Base-by-base conservation (phyloP, 768 basidiomycete species). In the Trametes elegans region DNA sequence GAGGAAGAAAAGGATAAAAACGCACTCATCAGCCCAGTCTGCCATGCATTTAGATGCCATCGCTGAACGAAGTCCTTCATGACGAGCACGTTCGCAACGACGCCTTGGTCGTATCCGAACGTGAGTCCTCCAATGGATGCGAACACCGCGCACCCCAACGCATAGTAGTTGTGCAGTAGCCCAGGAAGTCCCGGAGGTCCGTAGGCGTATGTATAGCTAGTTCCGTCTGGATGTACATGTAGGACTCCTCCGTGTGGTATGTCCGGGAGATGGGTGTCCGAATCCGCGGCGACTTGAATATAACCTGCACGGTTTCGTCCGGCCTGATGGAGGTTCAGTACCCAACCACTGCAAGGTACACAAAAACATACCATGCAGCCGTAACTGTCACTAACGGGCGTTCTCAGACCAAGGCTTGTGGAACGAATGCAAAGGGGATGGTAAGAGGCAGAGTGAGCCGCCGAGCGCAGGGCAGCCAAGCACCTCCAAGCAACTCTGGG, bases 61-160 rank as follows among this genome's bases (percentile, higher is more conserved):
- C 82, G 76, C 44, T 70, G 60, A 24, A 80, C 60, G 61, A 93
- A 93, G 61, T 90, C 85, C 35, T 76, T 72, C 90, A 92, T 92
- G 11, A 92, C 88, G 11, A 93, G 76, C 13, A 93, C 83, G 66
- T 92, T 93, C 3, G 90, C 87, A 59, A 93, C 90, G 51, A 91
- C 90, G 32, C 89, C 89, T 64, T 91, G 89, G 62, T 90, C 89
- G 64, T 91, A 91, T 8, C 89, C 89, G 68, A 91, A 91, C 13
- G 85, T 82, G 52, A 90, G 66, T 0, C 88, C 88, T 1, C 89
- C 89, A 61, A 91, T 80, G 9, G 84, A 87, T 0, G 85, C 89
- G 59, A 90, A 89, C 43, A 85, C 72, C 4, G 85, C 87, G 57
- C 88, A 90, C 1, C 82, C 71, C 7, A 85, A 68, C 4, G 84